Base-by-base conservation (phyloP, 495 filamentous ascomycete genomes). In the Achaetomiella virescens region DNA sequence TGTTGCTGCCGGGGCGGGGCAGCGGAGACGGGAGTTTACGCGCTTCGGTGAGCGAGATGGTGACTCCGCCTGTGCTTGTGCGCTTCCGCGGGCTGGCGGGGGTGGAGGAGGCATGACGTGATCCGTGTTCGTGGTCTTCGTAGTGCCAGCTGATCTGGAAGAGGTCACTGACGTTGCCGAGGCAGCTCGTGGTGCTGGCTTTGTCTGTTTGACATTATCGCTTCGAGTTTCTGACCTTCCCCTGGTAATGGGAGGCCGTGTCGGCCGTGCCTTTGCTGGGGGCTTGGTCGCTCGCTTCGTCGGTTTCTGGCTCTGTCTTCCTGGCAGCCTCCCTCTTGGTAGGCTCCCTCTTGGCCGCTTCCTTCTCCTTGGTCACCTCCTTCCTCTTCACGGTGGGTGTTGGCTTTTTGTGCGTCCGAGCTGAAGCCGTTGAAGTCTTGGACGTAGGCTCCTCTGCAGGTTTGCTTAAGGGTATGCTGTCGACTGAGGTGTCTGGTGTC, bases 11-110 rank as follows among this genome's bases (percentile, higher is more conserved):
- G 12, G 53, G 62, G 1, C 70, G 63, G 8, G 70, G 73, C 0
- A 75, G 62, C 0, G 75, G 74, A 78, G 70, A 33, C 74, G 73
- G 0, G 75, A 76, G 46, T 71, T 65, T 6, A 60, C 61, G 8
- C 62, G 54, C 18, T 51, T 42, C 2, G 68, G 54, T 15, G 65
- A 62, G 50, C 59, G 57, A 21, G 37, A 48, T 18, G 50, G 50
- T 0, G 54, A 55, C 37, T 55, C 59, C 14, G 52, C 52, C 10
- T 42, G 61, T 6, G 64, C 58, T 53, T 42, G 61, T 6, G 43
- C 25, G 12, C 3, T 1, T 8, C n/a, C 18, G 9, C 29, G 37
- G 9, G 37, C n/a, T 31, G 54, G 45, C 1, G 38, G 24, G 0
- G 54, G 35, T 7, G 43, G 54, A 12, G 45, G 54, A 3, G 37